Evolutionary conservation across 2,329 filamentous ascomycete genomes (phyloP), one percentile per base, ranked within the genome.

Genomic region (Beauveria caledonica): DNA sequence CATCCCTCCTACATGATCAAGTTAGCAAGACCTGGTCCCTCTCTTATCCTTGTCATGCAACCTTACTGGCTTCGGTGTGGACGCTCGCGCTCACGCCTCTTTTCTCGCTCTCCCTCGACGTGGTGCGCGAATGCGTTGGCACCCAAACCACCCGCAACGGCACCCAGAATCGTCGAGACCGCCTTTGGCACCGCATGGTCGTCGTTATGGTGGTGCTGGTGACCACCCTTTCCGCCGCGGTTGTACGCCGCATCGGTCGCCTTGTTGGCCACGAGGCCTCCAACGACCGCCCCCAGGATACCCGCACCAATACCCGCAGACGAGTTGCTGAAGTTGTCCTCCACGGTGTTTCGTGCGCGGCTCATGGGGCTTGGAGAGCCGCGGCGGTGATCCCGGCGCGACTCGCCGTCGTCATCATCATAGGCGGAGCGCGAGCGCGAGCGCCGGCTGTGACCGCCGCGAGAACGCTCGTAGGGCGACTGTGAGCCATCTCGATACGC

Each of bases 61-160:
- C 40, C 33, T 17, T 59, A 59, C 57, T 49, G 49, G 39, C 49
- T 50, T 39, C 57, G 21, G 57, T 55, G 29, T 15, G 40, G 66
- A 13, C 70, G 63, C 62, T 74, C 69, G 19, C 67, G 68, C n/a
- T 66, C 64, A 36, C 68, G 68, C 50, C 70, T 72, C 36, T 69
- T 68, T 15, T 72, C 70, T 13, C 70, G 69, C 7, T 71, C 70
- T 55, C 69, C 68, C 65, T 79, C 77, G 11, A 80, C 67, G 50
- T 72, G 71, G 63, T 74, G 77, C 63, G 78, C 76, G 40, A 81
- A 67, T 15, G 77, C 78, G 58, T 81, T 84, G 13, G 80, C 81
- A 5, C 80, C 80, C 10, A 84, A 72, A 3, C 80, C 81, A 3
- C 80, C 81, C 0, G 81, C 80, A 3, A 81, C 78, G 1, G 80